phyloP scores from a whole-genome alignment of 371 early-diverging fungal species.

The Syncephalastrum sp. region DNA sequence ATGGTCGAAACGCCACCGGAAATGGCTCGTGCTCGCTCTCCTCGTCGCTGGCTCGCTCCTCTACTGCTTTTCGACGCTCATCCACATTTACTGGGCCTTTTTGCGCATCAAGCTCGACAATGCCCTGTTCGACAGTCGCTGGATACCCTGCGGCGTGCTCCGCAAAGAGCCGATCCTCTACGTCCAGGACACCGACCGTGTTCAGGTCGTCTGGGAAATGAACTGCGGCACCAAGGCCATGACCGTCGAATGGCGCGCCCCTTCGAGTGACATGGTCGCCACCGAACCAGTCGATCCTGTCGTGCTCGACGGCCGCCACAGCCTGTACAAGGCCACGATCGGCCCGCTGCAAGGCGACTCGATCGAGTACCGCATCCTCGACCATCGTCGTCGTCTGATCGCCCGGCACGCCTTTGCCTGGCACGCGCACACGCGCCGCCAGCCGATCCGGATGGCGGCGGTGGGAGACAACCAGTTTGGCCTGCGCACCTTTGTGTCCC shows the following conservation, averaged over 20 bases:
- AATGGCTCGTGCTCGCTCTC: conserved; percentile 21
- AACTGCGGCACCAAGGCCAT: conserved; percentile 49
- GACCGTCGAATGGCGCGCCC: conserved; percentile 34
- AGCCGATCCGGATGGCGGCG: conserved; percentile 56
- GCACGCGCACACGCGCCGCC: conserved; percentile 19
- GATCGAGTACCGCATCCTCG: conserved; percentile 34
- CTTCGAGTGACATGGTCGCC: conserved; percentile 1
- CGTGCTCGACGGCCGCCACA: conserved; percentile 49
- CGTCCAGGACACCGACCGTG: conserved; percentile 49
- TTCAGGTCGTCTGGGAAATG: conserved; percentile 63
- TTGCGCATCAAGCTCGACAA: conserved; percentile 53
- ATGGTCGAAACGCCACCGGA: conserved; percentile 40
- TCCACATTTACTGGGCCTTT: conserved; percentile 34
- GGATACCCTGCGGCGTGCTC: conserved; percentile 47
- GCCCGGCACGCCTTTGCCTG: conserved; percentile 30
- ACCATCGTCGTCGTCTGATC: conserved; percentile 19
- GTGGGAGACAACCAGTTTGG: conserved; percentile 67
- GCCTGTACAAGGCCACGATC: conserved; percentile 51
- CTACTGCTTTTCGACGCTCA: conserved; percentile 33
- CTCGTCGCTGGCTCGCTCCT: conserved; percentile 27
- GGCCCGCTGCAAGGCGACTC: conserved; percentile 40
- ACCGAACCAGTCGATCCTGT: conserved; percentile 8
- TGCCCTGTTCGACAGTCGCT: conserved; percentile 50
- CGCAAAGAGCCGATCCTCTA: conserved; percentile 59
- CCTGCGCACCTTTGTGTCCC: conserved; percentile 45